Base-by-base conservation (phyloP, 257 asterid species). In the Nicotiana otophora region DNA sequence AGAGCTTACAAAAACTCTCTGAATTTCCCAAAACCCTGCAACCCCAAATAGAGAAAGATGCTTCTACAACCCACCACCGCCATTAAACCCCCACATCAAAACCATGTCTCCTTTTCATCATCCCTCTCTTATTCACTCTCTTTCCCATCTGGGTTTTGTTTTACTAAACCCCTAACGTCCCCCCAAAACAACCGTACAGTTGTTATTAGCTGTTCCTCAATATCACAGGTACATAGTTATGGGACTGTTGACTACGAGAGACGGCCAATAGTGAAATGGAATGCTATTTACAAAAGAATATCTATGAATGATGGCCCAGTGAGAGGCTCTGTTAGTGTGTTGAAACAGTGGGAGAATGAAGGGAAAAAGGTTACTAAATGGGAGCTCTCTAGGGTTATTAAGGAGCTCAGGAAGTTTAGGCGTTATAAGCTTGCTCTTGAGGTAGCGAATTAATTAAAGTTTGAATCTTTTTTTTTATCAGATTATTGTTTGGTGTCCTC, bases 381-480 rank as follows among this genome's bases (percentile, higher is more conserved):
- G 94, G 98, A 94, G 88, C 93, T 96, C 82, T 89, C 86, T 48
- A 86, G 94, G 62, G 84, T 93, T 62, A 93, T 91, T 30, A 96
- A 90, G 93, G 97, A 94, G 92, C 93, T 96, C 62, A 87, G 99
- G 87, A 92, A 93, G 86, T 94, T 88, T 88, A 87, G 87, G 87
- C 97, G 97, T 82, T 91, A 53, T 86, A 87, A 88, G 66, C 81
- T 70, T 74, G 98, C 99, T 76, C 98, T 96, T 82, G 91, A 96
- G 98, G 99, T 96, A 84, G 17, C 51, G 0, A 64, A 72, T 48
- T 17, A 3, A 14, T 74, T 74, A 1, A 48, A 74, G 42, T 26
- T 74, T 74, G 9, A 48, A 14, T 48, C 7, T 70, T 70, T 63
- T 61, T n/a, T 42, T 70, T 46, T 23, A 14, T 72, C 61, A 12